Conservation (phyloP, 169 alveolate genomes). For the Cardiosporidium cionae region DNA sequence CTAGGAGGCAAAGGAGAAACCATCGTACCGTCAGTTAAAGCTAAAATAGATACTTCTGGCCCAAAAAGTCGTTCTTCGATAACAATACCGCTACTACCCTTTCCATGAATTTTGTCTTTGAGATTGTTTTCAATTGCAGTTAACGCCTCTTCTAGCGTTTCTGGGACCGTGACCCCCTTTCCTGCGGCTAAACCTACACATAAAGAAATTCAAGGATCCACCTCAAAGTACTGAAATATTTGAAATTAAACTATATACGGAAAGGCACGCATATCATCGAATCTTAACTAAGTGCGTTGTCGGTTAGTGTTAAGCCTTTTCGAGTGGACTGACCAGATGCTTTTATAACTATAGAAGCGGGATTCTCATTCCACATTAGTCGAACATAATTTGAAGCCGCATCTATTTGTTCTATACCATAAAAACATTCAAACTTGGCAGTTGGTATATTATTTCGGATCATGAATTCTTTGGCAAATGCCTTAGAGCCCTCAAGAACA, state of each 20-base stretch:
- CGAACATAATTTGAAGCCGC: background rate
- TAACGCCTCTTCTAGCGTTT: conserved; percentile 29
- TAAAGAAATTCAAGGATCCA: background rate
- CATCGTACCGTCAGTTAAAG: conserved; percentile 23
- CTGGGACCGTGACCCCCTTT: conserved; percentile 42
- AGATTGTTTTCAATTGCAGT: conserved; percentile 19
- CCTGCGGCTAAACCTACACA: conserved; percentile 38
- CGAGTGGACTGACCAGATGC: background rate
- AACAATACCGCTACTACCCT: background rate
- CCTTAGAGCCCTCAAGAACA: conserved; percentile 32
- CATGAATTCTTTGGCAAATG: conserved; percentile 33
- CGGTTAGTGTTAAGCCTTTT: no score
- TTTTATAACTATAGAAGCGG: background rate
- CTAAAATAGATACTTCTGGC: conserved; percentile 18
- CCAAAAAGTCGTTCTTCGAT: conserved; percentile 9
- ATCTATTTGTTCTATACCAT: background rate
- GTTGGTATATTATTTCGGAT: conserved; percentile 30
- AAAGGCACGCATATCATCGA: no score
- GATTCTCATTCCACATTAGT: background rate
- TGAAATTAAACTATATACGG: no score
- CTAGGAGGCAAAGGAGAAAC: conserved; percentile 22
- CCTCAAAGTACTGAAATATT: no score
- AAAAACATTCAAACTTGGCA: conserved; percentile 14
- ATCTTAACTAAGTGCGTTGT: no score
- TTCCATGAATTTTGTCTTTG: background rate